A percentile compares a stretch with the other conserved stretches of the same genome.
Conservation (phyloP, 2,329 filamentous ascomycete genomes). For the Penicillium sp. region DNA sequence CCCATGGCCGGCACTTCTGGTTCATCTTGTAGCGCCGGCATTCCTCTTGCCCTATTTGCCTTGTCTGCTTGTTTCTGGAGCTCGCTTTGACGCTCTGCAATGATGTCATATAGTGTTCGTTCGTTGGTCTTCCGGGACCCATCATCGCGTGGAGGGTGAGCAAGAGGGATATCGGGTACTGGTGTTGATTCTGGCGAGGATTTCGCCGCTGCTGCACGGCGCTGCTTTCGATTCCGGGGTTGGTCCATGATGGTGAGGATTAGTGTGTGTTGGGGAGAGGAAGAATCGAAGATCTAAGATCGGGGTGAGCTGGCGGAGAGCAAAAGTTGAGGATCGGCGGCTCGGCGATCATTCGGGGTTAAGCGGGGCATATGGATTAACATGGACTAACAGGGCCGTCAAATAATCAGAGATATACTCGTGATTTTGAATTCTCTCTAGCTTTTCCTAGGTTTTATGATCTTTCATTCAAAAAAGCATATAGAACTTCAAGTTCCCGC, state of each 20-base stretch:
- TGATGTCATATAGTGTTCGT: conserved; percentile 51
- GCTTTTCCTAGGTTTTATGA: too few species aligned
- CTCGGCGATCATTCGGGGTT: conserved; percentile 16
- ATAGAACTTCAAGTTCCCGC: too few species aligned
- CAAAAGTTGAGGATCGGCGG: conserved; percentile 10
- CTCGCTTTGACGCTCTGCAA: conserved; percentile 47
- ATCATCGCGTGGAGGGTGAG: conserved; percentile 30
- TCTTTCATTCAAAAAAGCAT: too few species aligned
- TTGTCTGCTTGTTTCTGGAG: conserved; percentile 23
- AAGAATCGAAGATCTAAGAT: conserved; percentile 1
- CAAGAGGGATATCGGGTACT: conserved; percentile 22
- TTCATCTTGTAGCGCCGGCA: not conserved
- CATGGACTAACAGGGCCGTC: too few species aligned
- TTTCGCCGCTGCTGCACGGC: conserved; percentile 38
- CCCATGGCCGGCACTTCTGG: conserved; percentile 13
- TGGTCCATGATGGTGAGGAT: conserved; percentile 28
- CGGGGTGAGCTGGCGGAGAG: conserved; percentile 7
- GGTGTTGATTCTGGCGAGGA: conserved; percentile 10
- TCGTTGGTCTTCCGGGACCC: conserved; percentile 29
- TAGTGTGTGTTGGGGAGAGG: not conserved
- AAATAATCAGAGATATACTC: too few species aligned
- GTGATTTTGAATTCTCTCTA: too few species aligned
- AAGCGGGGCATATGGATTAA: too few species aligned
- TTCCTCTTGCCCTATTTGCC: not conserved
- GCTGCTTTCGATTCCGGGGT: conserved; percentile 45